A percentile compares a stretch with the other conserved stretches of the same genome.
Conservation (phyloP, 1,284 basidiomycete genomes). For the Trichosporon coremiiforme region DNA sequence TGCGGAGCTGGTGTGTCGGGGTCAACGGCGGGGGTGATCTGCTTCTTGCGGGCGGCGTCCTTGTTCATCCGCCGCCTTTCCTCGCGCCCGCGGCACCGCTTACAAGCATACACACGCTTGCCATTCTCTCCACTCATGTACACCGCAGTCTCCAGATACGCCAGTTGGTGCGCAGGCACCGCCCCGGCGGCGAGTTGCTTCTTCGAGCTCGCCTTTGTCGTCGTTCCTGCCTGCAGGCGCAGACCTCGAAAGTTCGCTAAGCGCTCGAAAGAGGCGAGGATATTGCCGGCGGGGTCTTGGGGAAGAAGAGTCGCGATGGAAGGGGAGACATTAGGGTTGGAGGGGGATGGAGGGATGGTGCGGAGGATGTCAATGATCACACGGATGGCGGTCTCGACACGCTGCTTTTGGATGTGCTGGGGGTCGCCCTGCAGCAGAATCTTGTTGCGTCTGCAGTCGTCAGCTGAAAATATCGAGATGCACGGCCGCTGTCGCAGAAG, state of each 20-base stretch:
- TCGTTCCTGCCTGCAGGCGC: conserved; percentile 48
- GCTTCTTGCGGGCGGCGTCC: conserved; percentile 49
- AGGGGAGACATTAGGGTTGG: conserved; percentile 33
- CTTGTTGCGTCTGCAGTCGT: conserved; percentile 37
- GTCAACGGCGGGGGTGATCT: conserved; percentile 39
- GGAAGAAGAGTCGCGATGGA: conserved; percentile 35
- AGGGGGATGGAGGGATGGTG: conserved; percentile 40
- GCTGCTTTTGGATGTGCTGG: conserved; percentile 48
- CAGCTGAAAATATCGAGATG: conserved; percentile 25
- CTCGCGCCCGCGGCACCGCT: conserved; percentile 80
- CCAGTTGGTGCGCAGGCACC: conserved; percentile 44
- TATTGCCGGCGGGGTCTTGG: conserved; percentile 38
- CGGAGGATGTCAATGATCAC: conserved; percentile 52
- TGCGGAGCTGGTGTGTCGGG: conserved; percentile 30
- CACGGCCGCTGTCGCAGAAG: neutral
- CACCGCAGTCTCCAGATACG: conserved; percentile 53
- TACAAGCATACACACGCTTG: conserved; percentile 70
- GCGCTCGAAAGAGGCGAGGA: conserved; percentile 44
- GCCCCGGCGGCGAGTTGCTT: conserved; percentile 50
- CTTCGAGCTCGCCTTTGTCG: conserved; percentile 50
- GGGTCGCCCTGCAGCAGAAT: conserved; percentile 53
- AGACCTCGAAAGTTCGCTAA: conserved; percentile 47
- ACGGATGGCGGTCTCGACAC: conserved; percentile 54
- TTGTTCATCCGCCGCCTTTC: conserved; percentile 59
- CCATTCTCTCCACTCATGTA: conserved; percentile 52